Percentiles rank a stretch among this genome's conserved stretches.
Evolutionary conservation across 1,284 basidiomycete species (phyloP).

Genomic region (Ustilago lituana): DNA sequence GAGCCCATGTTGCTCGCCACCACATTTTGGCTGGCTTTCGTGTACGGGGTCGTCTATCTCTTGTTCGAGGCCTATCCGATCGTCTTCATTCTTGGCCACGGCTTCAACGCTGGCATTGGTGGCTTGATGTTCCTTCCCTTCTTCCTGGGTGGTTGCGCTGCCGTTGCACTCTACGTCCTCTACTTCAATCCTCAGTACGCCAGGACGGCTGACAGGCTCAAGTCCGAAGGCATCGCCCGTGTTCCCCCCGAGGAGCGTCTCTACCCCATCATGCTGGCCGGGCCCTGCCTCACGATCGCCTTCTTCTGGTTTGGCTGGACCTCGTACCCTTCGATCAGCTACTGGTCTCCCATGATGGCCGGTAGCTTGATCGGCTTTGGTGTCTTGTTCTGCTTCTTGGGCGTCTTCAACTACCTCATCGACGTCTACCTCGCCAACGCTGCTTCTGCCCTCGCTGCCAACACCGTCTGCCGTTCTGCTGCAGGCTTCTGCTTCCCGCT

Average conservation of each 20-base stretch:
- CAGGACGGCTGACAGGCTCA: conserved; percentile 41
- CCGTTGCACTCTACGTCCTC: conserved; percentile 44
- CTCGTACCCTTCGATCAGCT: conserved; percentile 61
- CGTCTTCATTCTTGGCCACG: conserved; percentile 62
- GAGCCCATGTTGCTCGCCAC: conserved; percentile 81
- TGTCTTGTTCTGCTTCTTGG: conserved; percentile 73
- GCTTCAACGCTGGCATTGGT: conserved; percentile 57
- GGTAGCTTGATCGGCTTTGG: conserved; percentile 68
- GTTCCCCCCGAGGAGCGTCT: conserved; percentile 64
- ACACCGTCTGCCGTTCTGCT: conserved; percentile 75
- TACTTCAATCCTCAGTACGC: conserved; percentile 59
- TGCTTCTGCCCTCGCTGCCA: conserved; percentile 73
- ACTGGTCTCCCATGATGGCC: conserved; percentile 70
- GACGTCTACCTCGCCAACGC: conserved; percentile 71
- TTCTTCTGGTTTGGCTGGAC: conserved; percentile 69
- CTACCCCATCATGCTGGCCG: conserved; percentile 60
- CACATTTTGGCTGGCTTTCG: conserved; percentile 80
- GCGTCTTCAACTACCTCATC: conserved; percentile 70
- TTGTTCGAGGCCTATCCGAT: conserved; percentile 66
- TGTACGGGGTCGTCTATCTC: conserved; percentile 70
- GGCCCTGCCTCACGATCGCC: conserved; percentile 65
- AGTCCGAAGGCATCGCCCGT: conserved; percentile 46
- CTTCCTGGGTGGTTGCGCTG: conserved; percentile 59
- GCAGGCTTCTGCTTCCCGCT: conserved; percentile 73
- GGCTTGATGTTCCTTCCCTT: conserved; percentile 67